Evolutionary conservation across 108 stramenopile genomes (phyloP).

Genomic region (Bacterosira constricta): DNA sequence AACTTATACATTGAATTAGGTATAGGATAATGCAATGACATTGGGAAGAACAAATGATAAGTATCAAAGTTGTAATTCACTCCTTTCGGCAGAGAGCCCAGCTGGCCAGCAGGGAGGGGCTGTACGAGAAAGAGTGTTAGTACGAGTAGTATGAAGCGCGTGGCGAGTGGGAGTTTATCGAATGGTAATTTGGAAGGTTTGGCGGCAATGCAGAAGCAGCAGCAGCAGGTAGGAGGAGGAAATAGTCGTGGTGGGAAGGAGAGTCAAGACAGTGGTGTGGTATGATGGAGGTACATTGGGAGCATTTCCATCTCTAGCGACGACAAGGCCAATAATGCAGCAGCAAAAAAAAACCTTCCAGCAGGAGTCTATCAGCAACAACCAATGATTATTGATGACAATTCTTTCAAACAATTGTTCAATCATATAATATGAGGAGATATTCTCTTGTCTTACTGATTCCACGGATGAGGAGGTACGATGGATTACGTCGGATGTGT

Average conservation of each 20-base stretch:
- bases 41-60: constrained; percentile 86
- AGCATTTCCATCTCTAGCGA: constrained; percentile 10
- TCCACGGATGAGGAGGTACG: constrained; percentile 40
- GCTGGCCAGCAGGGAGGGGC: too few species aligned
- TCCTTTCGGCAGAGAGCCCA: too few species aligned
- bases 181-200: constrained; percentile 25
- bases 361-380: constrained; percentile 8
- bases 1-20: constrained; percentile 85
- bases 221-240: neutral
- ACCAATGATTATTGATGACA: constrained; percentile 60
- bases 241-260: neutral
- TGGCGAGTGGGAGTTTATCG: constrained; percentile 74
- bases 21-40: constrained; percentile 85
- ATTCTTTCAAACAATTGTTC: constrained; percentile 87
- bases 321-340: constrained; percentile 12
- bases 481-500: too few species aligned
- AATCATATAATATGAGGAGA: constrained; percentile 35
- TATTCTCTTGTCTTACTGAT: constrained; percentile 46
- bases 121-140: constrained; percentile 70
- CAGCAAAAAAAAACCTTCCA: constrained; percentile 1
- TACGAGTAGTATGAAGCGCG: constrained; percentile 82
- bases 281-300: constrained; percentile 25
- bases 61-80: constrained; percentile 58
- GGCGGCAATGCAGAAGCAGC: constrained; percentile 20
- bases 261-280: constrained; percentile 28